Evolutionary conservation across 371 early-diverging fungal species (phyloP), one percentile per base, ranked within the genome.

Genomic region (Mortierella sp.): DNA sequence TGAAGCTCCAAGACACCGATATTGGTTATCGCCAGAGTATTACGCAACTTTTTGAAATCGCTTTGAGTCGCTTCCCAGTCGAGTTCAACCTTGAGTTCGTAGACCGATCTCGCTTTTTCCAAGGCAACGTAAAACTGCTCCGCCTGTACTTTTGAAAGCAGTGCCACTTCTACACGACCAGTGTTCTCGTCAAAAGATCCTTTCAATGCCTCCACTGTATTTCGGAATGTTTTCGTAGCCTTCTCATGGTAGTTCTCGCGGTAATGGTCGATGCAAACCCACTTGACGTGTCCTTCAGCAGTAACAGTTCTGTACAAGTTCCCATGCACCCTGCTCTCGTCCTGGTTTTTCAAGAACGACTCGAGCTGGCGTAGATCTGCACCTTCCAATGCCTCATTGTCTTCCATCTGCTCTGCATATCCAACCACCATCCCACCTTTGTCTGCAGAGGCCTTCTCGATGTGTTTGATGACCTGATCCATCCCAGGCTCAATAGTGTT

Each of bases 201-300:
- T 18, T 16, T 18, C 10, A 42, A 16, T 42, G 42, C 16, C 42
- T 42, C 18, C 42, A 42, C 18, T 16, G 42, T 18, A 16, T 42
- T 16, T 3, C 42, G 42, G 18, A 42, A 42, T 3, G 6, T 3
- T 6, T 42, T 18, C 10, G 16, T 16, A 12, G 42, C 42, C 42
- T 42, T 42, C 16, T 3, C 10, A 5, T 52, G 52, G 42, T 42
- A 42, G 42, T 6, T 42, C 16, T 58, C 59, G 27, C 49, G 58
- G 23, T 61, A 69, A 38, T 69, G 69, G n/a, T 69, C 69, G 13
- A 26, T 26, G 34, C 69, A 69, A 9, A 69, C 69, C 69, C 69
- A 69, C 21, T 61, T 61, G 23, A 69, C 55, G 19, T 48, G 38
- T 14, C 58, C 57, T 1, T 68, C 55, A 5, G 14, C 23, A 4